A percentile compares a stretch with the other conserved stretches of the same genome.
Evolutionary conservation across 176 grass and related monocot genomes (phyloP).

Genomic region (Olyra latifolia): DNA sequence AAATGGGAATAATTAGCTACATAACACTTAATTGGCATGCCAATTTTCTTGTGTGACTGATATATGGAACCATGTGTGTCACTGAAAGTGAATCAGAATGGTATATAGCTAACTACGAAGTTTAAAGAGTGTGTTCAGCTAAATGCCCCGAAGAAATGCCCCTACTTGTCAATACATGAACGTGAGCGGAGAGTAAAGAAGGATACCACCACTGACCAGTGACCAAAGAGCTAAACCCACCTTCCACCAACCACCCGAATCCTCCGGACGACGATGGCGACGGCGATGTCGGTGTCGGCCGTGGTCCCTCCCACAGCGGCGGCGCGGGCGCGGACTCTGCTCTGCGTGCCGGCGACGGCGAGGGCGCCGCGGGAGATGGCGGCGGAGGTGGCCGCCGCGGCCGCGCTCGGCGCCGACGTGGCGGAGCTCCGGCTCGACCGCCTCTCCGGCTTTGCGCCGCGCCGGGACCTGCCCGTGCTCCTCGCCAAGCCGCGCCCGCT

Average conservation of each 20-base stretch:
- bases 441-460: constrained; percentile 60
- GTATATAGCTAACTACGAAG: too few relatives aligned
- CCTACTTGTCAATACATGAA: too few relatives aligned
- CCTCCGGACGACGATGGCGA: constrained; percentile 9
- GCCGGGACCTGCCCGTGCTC: constrained; percentile 66
- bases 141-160: too few relatives aligned
- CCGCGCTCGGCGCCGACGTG: constrained; percentile 72
- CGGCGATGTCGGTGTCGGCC: constrained; percentile 43
- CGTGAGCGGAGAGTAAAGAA: too few relatives aligned
- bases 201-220: too few relatives aligned
- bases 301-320: constrained; percentile 8
- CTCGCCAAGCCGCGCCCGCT: constrained; percentile 66
- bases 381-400: constrained; percentile 57
- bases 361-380: constrained; percentile 67
- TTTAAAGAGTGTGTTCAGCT: too few relatives aligned
- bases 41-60: too few relatives aligned
- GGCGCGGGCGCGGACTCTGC: constrained; percentile 46
- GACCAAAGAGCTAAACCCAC: neutral
- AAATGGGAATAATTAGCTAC: too few relatives aligned
- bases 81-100: too few relatives aligned
- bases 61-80: too few relatives aligned
- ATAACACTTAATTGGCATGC: too few relatives aligned
- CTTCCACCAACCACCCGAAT: constrained; percentile 15
- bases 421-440: constrained; percentile 83
- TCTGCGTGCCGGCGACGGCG: constrained; percentile 78